Evolutionary conservation across 2,329 filamentous ascomycete species (phyloP).

Genomic region (Coniochaeta sp.): DNA sequence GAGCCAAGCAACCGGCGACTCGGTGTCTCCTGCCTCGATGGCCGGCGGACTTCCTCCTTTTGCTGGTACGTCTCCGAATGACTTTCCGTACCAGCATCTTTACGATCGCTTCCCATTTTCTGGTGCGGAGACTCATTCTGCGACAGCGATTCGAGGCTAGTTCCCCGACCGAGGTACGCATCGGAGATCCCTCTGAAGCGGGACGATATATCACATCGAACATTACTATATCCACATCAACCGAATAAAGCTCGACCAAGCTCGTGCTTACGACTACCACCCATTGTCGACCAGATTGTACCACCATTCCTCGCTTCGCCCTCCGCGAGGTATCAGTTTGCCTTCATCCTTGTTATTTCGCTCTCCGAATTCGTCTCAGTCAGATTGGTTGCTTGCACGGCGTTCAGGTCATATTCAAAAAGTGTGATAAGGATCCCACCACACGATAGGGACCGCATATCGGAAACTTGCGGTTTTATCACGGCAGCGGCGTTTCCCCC

Average conservation of each 20-base stretch:
- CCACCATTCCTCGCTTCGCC: not conserved
- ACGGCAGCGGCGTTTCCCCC: not conserved
- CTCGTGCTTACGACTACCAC: not conserved
- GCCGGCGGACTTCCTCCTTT: constrained; percentile 35
- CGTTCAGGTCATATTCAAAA: constrained; percentile 2
- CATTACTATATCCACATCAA: not conserved
- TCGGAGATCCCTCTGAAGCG: not conserved
- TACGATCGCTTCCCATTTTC: constrained; percentile 42
- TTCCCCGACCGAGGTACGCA: not conserved
- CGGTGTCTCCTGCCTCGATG: constrained; percentile 38
- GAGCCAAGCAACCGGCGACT: constrained; percentile 27
- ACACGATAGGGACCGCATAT: constrained; percentile 2
- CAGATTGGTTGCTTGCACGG: not conserved
- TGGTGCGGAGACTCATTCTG: constrained; percentile 38
- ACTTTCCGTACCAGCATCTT: constrained; percentile 32
- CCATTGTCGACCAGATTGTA: not conserved
- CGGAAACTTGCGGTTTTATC: not conserved
- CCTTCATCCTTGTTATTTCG: constrained; percentile 1
- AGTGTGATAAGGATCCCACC: constrained; percentile 1
- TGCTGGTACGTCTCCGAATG: constrained; percentile 38
- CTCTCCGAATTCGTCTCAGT: not conserved
- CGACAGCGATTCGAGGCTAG: constrained; percentile 40
- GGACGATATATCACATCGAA: not conserved
- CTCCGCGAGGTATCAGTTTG: not conserved
- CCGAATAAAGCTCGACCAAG: not conserved